Conservation (phyloP, 2,329 filamentous ascomycete species). For the Aureobasidium uvarum region DNA sequence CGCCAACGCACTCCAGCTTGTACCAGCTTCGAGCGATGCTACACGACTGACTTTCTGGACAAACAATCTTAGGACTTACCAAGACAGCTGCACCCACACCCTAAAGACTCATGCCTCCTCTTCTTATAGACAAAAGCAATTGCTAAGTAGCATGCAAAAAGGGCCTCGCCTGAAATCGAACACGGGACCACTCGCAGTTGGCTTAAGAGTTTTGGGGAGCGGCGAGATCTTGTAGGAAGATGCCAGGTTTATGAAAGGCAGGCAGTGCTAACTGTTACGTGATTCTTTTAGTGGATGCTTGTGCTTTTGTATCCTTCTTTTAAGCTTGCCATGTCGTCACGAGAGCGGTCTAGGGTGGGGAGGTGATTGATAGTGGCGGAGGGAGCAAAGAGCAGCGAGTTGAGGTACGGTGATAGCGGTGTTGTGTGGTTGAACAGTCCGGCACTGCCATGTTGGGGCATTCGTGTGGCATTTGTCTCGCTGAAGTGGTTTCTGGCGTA, state of each 20-base stretch:
- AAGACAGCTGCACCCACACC: not conserved
- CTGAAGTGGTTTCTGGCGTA: not conserved
- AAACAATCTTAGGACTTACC: not conserved
- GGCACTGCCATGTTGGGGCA: not conserved
- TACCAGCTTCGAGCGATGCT: not conserved
- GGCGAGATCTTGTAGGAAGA: not conserved
- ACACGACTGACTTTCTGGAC: not conserved
- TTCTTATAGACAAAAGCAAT: not conserved
- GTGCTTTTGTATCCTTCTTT: not conserved
- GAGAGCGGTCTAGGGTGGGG: too few species aligned
- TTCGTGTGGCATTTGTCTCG: not conserved
- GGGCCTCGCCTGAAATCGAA: not conserved
- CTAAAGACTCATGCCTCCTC: not conserved
- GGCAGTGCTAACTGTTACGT: not conserved
- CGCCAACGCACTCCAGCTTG: not conserved
- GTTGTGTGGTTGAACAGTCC: not conserved
- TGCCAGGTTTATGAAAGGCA: not conserved
- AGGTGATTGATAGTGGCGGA: too few species aligned
- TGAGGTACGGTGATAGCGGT: not conserved
- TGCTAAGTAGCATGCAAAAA: not conserved
- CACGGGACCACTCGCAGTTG: not conserved
- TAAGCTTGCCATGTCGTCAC: not conserved
- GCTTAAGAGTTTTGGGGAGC: not conserved
- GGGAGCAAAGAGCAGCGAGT: not conserved
- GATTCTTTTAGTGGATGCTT: not conserved